Evolutionary conservation across 73 alveolate genomes (phyloP).

Genomic region (Paramecium octaurelia): DNA sequence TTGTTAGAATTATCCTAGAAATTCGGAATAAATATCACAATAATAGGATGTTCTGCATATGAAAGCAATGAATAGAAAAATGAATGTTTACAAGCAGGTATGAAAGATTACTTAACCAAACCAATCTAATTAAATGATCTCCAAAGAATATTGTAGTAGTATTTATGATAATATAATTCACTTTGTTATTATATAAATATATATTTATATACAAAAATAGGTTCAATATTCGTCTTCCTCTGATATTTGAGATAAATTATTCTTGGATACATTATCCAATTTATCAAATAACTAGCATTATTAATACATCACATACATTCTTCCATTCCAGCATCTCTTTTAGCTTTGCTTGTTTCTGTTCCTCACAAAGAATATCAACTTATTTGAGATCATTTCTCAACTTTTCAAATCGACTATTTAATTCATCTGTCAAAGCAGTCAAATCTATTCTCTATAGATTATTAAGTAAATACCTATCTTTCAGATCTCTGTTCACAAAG

Average conservation of each 20-base stretch:
- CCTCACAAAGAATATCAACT: background rate
- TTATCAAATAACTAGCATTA: slow-evolving; percentile 10
- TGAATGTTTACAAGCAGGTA: slow-evolving; percentile 24
- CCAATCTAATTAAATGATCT: background rate
- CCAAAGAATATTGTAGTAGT: slow-evolving; percentile 8
- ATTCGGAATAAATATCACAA: background rate
- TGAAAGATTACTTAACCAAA: background rate
- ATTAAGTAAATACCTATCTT: slow-evolving; percentile 14
- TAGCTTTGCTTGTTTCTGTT: background rate
- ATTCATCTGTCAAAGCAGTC: slow-evolving; percentile 38
- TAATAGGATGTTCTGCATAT: slow-evolving; percentile 43
- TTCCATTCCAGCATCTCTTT: slow-evolving; percentile 24
- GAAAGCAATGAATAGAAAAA: background rate
- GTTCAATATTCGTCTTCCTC: slow-evolving; percentile 23
- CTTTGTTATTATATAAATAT: background rate
- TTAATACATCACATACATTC: background rate
- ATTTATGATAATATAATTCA: background rate
- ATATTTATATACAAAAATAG: background rate
- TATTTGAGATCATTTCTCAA: background rate
- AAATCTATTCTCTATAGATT: slow-evolving; percentile 13
- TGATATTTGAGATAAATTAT: background rate
- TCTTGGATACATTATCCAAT: background rate
- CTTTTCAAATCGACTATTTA: background rate
- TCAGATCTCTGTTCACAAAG: slow-evolving; percentile 22
- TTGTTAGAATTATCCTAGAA: background rate